Base-by-base conservation (phyloP, 2,329 filamentous ascomycete species). In the Coleophoma eucalyptorum region DNA sequence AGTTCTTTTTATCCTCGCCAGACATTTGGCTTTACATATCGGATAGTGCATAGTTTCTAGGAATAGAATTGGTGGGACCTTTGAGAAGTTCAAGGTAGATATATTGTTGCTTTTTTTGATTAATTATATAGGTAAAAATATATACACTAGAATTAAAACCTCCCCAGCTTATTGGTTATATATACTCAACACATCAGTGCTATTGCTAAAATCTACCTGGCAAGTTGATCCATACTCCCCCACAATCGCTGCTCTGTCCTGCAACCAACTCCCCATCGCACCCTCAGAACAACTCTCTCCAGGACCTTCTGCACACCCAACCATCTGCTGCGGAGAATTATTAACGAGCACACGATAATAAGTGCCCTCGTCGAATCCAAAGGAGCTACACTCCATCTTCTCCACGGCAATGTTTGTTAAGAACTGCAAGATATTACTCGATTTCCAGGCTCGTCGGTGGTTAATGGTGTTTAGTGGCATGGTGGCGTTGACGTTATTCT, bases 261-360 rank as follows among this genome's bases (percentile, higher is more conserved):
- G 12, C 33, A 63, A 41, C 58, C 57, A 63, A 5, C 3, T 13
- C 33, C 18, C 21, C 31, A 62, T 46, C 16, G 51, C 46, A 13
- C 40, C 35, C 5, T 54, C 54, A 0, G 42, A 41, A 50, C 68
- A 72, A 56, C 74, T 79, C 58, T 73, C 74, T 7, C 72, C 70
- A 2, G 77, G 77, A 0, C 77, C 77, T 57, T 77, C 72, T 20
- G 63, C 64, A 60, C 78, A 80, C 2, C 65, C 70, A 2, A 71
- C 65, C 15, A 80, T 58, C 13, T 70, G 71, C 60, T 79, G 74
- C 15, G 76, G 75, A 46, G 68, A 72, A 51, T 71, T 67, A 60
- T 80, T 80, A 12, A 78, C 75, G 19, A 80, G 58, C 0, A 78
- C 72, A 15, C 78, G 66, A 59, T 76, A 74, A 56, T 74, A 80